Evolutionary conservation across 2,329 filamentous ascomycete species (phyloP), one percentile per base, ranked within the genome.

Genomic region (Albophoma yamanashiensis): DNA sequence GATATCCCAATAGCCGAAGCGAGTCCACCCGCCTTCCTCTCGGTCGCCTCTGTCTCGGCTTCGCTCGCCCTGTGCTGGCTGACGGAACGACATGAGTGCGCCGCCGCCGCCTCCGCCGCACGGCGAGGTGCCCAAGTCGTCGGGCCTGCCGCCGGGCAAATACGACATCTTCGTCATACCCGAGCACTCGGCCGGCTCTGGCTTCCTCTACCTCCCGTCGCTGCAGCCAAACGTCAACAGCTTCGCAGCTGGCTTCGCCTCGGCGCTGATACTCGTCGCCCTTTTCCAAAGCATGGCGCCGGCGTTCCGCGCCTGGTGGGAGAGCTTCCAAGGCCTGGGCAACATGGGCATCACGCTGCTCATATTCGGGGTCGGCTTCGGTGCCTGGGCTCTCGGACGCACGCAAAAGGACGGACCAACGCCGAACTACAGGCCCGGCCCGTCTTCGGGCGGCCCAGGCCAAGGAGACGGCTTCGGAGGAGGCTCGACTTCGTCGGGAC

Each of bases 111-210:
- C 89, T 65, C 92, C 92, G 70, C 91, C 91, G 64, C 92, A 96
- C 76, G 91, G 92, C 74, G 82, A 86, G 70, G 88, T 86, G 66
- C 89, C 91, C 57, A 87, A 87, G 72, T 80, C 84, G 43, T 74
- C 79, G 20, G 88, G 89, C 60, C 79, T 97, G 56, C 93, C 93
- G 3, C 82, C 89, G 1, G 92, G 93, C 59, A 95, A 94, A 71
- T 97, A 96, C 75, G 93, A 97, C 78, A 96, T 97, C 71, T 97
- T 97, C 77, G 89, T 97, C 72, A 92, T 97, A 69, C 93, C 93
- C 9, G 91, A 92, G 55, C 92, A 96, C 73, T 93, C 92, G 14
- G 83, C 92, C 8, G 93, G 93, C 58, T 85, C 87, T 0, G 93
- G 93, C 40, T 97, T 97, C 74, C 79, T 97, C 36, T 97, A 97